Conservation (phyloP, 768 basidiomycete species). For the Strobilomyces confusus region DNA sequence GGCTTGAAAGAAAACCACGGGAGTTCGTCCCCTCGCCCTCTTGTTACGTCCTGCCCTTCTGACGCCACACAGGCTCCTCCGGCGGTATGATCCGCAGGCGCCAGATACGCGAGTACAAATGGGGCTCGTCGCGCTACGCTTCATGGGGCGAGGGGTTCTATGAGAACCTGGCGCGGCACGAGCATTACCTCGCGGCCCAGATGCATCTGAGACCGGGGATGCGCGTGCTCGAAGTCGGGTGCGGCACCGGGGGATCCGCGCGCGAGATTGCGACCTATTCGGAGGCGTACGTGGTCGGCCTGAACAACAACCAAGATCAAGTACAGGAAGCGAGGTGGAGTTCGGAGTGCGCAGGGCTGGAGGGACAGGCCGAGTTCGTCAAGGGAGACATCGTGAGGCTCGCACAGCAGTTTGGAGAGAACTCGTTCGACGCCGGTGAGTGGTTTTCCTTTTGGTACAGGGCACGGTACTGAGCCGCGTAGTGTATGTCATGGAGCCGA, state of each 20-base stretch:
- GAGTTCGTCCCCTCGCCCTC: constrained; percentile 25
- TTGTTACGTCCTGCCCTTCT: too few species aligned
- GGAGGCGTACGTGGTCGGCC: too few species aligned
- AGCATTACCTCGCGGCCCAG: too few species aligned
- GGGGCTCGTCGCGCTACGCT: constrained; percentile 92
- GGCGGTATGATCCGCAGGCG: constrained; percentile 73
- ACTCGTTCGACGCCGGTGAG: constrained; percentile 35
- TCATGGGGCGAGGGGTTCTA: constrained; percentile 84
- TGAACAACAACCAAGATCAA: constrained; percentile 62
- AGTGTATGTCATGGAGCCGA: too few species aligned
- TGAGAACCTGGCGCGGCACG: constrained; percentile 31
- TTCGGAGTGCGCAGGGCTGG: constrained; percentile 62
- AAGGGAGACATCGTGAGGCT: too few species aligned
- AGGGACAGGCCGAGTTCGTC: too few species aligned
- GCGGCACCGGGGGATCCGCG: constrained; percentile 49
- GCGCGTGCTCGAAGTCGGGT: constrained; percentile 97
- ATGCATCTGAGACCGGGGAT: constrained; percentile 50
- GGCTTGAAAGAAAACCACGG: constrained; percentile 52
- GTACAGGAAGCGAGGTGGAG: constrained; percentile 81
- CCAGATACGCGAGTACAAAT: constrained; percentile 91
- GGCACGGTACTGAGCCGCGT: background rate
- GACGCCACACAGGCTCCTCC: constrained; percentile 68
- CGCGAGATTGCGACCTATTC: too few species aligned
- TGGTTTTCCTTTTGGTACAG: background rate
- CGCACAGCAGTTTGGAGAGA: too few species aligned